Evolutionary conservation across 768 basidiomycete genomes (phyloP), one percentile per base, ranked within the genome.

Genomic region (Kockovaella imperatae): DNA sequence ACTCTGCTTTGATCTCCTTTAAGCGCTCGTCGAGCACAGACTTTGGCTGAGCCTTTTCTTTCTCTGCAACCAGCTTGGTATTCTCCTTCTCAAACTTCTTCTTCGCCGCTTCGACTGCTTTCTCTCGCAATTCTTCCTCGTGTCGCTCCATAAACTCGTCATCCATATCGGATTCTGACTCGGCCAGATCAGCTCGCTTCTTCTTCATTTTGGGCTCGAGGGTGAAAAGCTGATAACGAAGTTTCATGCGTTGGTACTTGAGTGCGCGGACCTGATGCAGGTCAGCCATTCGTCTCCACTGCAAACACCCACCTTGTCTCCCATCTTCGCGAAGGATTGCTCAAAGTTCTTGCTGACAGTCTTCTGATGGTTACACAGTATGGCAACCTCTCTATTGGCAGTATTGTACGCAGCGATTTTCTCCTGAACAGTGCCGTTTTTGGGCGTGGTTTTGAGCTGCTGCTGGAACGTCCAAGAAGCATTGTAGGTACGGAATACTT

Each of bases 401-500:
- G 87, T 84, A 62, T 97, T 96, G 74, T 97, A 99, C 17, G 88
- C 86, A 47, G 93, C 88, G 40, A 97, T 77, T 74, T 95, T 96
- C 75, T 99, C 93, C 61, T 90, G 87, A n/a, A 87, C 75, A 2
- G 85, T 83, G 1, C 80, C 83, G 57, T 81, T 75, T 57, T 77
- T 75, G 2, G 80, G 81, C 6, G 78, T 83, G 53, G 82, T 77
- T 59, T 91, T 87, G 52, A 97, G 75, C 54, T 93, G 82, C 36
- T 85, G 77, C 68, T 97, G 89, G 76, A 97, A 95, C 2, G 93
- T 95, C 67, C 81, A 82, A 21, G 95, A 97, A 20, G 95, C 95
- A 64, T 99, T 99, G 75, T 86, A 99, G 43, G 95, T 99, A 88
- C 95, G 93, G 78, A 99, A 99, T 23, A 99, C 95, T 71, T 99